Base-by-base conservation (phyloP, 192 early-diverging fungal species). In the Coemansia furcata region DNA sequence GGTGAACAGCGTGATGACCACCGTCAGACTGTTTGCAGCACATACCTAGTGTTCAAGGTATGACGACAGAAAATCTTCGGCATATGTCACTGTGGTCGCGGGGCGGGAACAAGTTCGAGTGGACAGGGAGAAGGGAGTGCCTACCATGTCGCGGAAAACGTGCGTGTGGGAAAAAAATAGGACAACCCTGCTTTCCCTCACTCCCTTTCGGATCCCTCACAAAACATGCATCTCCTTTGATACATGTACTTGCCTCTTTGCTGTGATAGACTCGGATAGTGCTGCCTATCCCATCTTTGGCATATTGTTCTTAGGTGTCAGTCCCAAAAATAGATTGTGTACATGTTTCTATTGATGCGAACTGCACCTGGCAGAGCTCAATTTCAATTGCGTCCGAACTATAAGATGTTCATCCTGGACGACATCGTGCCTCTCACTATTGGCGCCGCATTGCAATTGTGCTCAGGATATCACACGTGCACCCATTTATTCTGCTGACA, bases 21-120 rank as follows among this genome's bases (percentile, higher is more conserved):
- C 44, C 19, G 17, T 47, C 30, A 32, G 30, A 33, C 29, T 33
- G 35, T 55, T 55, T 55, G 30, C 52, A 55, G 14, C 32, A 15
- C 30, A 55, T 35, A 33, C 52, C 52, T 55, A 55, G 52, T 55
- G 52, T 55, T 55, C 52, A 55, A 55, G 52, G 52, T 55, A 55
- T 55, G 52, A 55, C 29, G 14, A 33, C 26, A 7, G 52, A 33
- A 55, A 55, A 32, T 15, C 52, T 15, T 12, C 52, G 30, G 15
- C 52, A 55, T 55, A 55, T 55, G 30, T n/a, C 52, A 55, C 52
- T 35, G 15, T 32, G 52, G 52, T 47, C 21, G 44, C 19, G 19
- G 44, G 46, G 46, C 9, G 43, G 43, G 43, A 17, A 17, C 2
- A 17, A 17, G 15, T 14, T 5, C 7, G 46, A 9, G n/a, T 19